A percentile compares a stretch with the other conserved stretches of the same genome.
Conservation (phyloP, 2,329 filamentous ascomycete genomes). For the Hymenoscyphus scutula region DNA sequence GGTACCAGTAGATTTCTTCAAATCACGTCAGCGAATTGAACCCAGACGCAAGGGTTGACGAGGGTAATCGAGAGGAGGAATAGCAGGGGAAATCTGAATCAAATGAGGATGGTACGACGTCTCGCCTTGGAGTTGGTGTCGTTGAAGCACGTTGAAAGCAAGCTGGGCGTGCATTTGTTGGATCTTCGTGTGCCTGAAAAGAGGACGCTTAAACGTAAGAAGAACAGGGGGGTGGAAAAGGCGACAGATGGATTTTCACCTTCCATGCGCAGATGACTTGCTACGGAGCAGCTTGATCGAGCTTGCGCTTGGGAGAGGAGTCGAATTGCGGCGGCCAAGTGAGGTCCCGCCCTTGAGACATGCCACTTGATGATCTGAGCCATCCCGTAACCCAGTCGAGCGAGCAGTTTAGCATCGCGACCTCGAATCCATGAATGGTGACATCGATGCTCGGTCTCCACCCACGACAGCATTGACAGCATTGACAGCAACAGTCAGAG, state of each 20-base stretch:
- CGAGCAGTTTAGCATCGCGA: background rate
- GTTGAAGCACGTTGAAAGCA: no score
- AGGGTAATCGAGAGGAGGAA: background rate
- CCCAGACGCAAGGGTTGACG: background rate
- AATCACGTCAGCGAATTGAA: background rate
- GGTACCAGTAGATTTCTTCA: background rate
- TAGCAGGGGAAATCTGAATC: background rate
- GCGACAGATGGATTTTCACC: background rate
- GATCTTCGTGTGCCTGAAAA: slow-evolving; percentile 5
- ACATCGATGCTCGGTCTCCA: background rate
- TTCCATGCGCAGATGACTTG: background rate
- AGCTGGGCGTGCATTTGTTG: background rate
- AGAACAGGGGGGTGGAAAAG: slow-evolving; percentile 6
- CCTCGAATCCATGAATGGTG: background rate
- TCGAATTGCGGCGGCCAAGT: no score
- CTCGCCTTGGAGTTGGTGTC: background rate
- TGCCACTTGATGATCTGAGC: slow-evolving; percentile 1
- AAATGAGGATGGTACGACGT: background rate
- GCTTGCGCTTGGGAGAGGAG: no score
- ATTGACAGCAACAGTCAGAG: background rate
- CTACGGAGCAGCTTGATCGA: no score
- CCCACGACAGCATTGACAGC: background rate
- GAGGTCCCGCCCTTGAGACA: no score
- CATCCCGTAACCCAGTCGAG: background rate
- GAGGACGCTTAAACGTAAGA: slow-evolving; percentile 15